Evolutionary conservation across 1,139 yeast species (phyloP).

Genomic region (Debaryomyces nepalensis): DNA sequence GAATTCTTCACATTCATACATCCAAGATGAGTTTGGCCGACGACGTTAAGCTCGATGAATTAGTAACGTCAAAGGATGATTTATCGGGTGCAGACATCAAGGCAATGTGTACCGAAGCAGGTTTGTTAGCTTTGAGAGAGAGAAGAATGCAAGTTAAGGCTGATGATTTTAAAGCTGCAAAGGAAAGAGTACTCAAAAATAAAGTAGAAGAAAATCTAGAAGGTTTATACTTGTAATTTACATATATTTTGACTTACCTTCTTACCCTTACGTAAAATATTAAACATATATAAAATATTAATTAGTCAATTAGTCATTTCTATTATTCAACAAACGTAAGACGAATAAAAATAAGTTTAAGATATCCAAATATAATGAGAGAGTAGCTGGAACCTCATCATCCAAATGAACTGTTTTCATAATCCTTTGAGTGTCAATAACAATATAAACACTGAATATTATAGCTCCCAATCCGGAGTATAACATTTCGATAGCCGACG

Average conservation of each 20-base stretch:
- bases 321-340: slow-evolving; percentile 65
- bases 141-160: slow-evolving; percentile 98
- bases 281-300: neutral
- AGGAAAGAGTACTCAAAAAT: slow-evolving; percentile 95
- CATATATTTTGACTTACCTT: slow-evolving; percentile 8
- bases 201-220: slow-evolving; percentile 97
- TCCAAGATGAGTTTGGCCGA: slow-evolving; percentile 89
- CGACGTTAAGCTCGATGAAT: slow-evolving; percentile 88
- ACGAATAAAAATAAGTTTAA: slow-evolving; percentile 80
- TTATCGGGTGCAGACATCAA: slow-evolving; percentile 97
- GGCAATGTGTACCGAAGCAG: slow-evolving; percentile 98
- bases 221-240: slow-evolving; percentile 79
- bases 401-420: slow-evolving; percentile 83
- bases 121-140: slow-evolving; percentile 92
- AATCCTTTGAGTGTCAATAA: slow-evolving; percentile 82
- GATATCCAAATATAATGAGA: slow-evolving; percentile 77
- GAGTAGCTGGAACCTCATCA: slow-evolving; percentile 82
- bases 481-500: slow-evolving; percentile 57
- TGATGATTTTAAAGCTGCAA: slow-evolving; percentile 91
- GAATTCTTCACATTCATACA: slow-evolving; percentile 91
- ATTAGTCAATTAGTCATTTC: slow-evolving; percentile 34
- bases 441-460: slow-evolving; percentile 70
- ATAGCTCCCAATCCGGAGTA: slow-evolving; percentile 78
- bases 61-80: slow-evolving; percentile 92
- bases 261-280: slow-evolving; percentile 3